These are phyloP conservation scores for Colletotrichum melonis DNA, from an alignment of 2,329 filamentous ascomycete genomes.

Conservation along the genomic window DNA sequence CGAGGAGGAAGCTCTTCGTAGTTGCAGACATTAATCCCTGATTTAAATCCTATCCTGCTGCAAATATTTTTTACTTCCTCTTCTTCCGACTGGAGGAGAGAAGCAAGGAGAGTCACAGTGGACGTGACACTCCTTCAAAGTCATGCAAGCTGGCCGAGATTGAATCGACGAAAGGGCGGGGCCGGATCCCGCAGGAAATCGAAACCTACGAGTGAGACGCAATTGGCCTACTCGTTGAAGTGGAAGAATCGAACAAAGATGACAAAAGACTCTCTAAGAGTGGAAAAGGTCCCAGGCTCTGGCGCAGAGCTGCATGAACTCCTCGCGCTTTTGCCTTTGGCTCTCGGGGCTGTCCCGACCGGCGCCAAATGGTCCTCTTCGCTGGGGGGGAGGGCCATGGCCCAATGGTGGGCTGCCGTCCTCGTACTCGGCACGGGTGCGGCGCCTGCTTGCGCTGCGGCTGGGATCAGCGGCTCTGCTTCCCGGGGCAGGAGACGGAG, in stretches of 20 bases:
- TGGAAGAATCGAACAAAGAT: constrained; percentile 35
- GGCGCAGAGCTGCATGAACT: constrained; percentile 88
- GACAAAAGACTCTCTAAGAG: constrained; percentile 67
- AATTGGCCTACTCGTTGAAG: background rate
- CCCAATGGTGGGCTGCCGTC: constrained; percentile 89
- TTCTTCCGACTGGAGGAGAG: constrained; percentile 6
- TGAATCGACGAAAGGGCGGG: constrained; percentile 12
- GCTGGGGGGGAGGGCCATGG: constrained; percentile 71
- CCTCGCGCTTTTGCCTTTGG: constrained; percentile 87
- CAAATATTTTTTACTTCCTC: background rate
- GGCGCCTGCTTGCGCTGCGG: constrained; percentile 75
- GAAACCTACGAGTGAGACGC: constrained; percentile 1
- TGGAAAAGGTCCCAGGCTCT: constrained; percentile 98
- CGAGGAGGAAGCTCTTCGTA: background rate
- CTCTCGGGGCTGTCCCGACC: constrained; percentile 87
- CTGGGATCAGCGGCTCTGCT: constrained; percentile 58
- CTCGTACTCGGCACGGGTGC: constrained; percentile 91
- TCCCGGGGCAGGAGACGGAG: constrained; percentile 79
- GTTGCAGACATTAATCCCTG: constrained; percentile 36
- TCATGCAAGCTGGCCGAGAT: constrained; percentile 23
- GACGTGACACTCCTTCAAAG: constrained; percentile 22
- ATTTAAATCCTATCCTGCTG: background rate
- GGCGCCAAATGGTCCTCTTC: constrained; percentile 80
- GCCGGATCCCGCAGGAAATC: constrained; percentile 8
- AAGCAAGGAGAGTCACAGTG: constrained; percentile 14